A percentile compares a stretch with the other conserved stretches of the same genome.
Conservation (phyloP, 2,329 filamentous ascomycete genomes). For the Botrytis squamosa region DNA sequence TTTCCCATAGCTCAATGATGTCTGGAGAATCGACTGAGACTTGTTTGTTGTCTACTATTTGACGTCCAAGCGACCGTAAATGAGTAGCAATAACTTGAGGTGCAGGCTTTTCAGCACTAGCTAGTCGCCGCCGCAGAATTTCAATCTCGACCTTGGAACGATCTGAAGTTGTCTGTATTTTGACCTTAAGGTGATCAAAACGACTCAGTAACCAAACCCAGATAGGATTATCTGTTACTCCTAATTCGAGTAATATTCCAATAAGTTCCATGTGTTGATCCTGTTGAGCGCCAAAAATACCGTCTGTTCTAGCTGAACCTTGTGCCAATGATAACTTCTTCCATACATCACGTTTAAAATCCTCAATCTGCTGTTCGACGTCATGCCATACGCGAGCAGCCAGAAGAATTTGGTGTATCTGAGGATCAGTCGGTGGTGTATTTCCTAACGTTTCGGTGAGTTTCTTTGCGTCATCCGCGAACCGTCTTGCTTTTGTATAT, state of each 20-base stretch:
- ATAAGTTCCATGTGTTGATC: slow-evolving; percentile 92
- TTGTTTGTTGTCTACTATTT: slow-evolving; percentile 59
- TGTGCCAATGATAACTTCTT: slow-evolving; percentile 71
- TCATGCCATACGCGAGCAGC: slow-evolving; percentile 95
- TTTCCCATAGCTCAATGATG: slow-evolving; percentile 90
- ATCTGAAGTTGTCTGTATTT: slow-evolving; percentile 76
- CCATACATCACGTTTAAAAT: slow-evolving; percentile 90
- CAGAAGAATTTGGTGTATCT: slow-evolving; percentile 83
- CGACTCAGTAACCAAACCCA: slow-evolving; percentile 93
- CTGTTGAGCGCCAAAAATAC: slow-evolving; percentile 49
- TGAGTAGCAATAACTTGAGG: slow-evolving; percentile 70
- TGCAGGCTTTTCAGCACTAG: slow-evolving; percentile 69
- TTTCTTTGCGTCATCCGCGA: slow-evolving; percentile 73
- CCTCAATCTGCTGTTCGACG: slow-evolving; percentile 80
- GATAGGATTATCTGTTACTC: slow-evolving; percentile 93
- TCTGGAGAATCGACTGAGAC: slow-evolving; percentile 73
- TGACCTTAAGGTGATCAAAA: slow-evolving; percentile 84
- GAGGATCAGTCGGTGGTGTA: slow-evolving; percentile 67
- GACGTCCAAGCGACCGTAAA: slow-evolving; percentile 70
- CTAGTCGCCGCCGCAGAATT: slow-evolving; percentile 78
- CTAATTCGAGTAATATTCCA: slow-evolving; percentile 82
- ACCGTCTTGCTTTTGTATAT: slow-evolving; percentile 77
- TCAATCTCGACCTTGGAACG: slow-evolving; percentile 91
- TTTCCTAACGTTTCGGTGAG: slow-evolving; percentile 59
- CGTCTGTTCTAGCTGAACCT: slow-evolving; percentile 41